Percentiles rank a stretch among this genome's conserved stretches.
Conservation (phyloP, 768 basidiomycete genomes). For the Mycena epipterygia region DNA sequence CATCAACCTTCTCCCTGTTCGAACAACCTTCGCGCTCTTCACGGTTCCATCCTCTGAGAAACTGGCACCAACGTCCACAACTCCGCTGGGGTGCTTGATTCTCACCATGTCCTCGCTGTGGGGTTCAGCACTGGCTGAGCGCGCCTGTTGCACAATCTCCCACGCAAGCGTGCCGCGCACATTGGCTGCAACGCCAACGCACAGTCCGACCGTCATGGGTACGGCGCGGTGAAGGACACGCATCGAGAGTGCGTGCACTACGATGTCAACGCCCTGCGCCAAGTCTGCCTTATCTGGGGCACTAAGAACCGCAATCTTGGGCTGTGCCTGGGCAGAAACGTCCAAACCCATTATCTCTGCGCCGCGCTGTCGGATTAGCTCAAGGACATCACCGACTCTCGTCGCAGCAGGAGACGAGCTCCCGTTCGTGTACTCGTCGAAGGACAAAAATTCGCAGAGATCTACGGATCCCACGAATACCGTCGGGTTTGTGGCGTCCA, state of each 20-base stretch:
- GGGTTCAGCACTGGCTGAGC: slow-evolving; percentile 30
- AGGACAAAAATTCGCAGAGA: slow-evolving; percentile 54
- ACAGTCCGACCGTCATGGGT: slow-evolving; percentile 80
- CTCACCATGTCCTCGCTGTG: slow-evolving; percentile 51
- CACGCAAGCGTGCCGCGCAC: slow-evolving; percentile 68
- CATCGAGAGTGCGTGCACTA: slow-evolving; percentile 76
- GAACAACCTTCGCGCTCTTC: slow-evolving; percentile 70
- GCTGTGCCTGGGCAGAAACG: slow-evolving; percentile 73
- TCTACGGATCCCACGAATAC: slow-evolving; percentile 68
- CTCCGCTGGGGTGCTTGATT: slow-evolving; percentile 76
- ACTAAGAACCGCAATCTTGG: slow-evolving; percentile 75
- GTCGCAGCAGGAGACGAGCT: slow-evolving; percentile 41
- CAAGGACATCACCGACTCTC: slow-evolving; percentile 54
- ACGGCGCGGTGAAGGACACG: slow-evolving; percentile 79
- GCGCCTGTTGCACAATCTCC: slow-evolving; percentile 56
- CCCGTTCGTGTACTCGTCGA: slow-evolving; percentile 53
- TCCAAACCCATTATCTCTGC: slow-evolving; percentile 76
- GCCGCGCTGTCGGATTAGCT: slow-evolving; percentile 67
- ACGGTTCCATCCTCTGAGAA: slow-evolving; percentile 61
- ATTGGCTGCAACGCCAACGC: slow-evolving; percentile 74
- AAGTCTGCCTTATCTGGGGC: slow-evolving; percentile 44
- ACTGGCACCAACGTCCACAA: slow-evolving; percentile 76
- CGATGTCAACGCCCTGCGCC: slow-evolving; percentile 59
- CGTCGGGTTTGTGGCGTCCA: slow-evolving; percentile 84
- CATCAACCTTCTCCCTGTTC: slow-evolving; percentile 82